Base-by-base conservation (phyloP, 257 asterid genomes). In the Phtheirospermum japonicum region DNA sequence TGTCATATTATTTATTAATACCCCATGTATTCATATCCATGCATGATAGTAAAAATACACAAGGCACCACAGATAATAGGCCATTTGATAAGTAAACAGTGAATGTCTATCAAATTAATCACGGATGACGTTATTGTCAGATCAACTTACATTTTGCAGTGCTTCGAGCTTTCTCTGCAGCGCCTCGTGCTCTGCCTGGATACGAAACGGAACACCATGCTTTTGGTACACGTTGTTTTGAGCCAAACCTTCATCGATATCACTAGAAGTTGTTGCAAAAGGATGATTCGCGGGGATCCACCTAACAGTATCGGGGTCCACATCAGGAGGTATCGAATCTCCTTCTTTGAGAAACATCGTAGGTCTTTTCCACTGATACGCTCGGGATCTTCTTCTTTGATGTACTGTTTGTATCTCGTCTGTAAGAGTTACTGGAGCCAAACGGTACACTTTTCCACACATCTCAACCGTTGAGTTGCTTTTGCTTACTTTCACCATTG, bases 241-340 rank as follows among this genome's bases (percentile, higher is more conserved):
- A 50, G 97, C 97, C 84, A 93, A 79, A 65, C 73, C 94, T 77
- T 89, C 99, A 56, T 93, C 95, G 45, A 93, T 93, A 32, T 93
- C 97, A 72, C 97, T 89, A 36, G 87, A 70, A 65, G 99, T 89
- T 42, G 97, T 93, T 63, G 99, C 99, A 78, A 93, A 93, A 1
- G 99, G 99, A 78, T 93, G 99, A 64, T 93, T 93, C 61, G 99
- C 88, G 49, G 99, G 99, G 69, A 93, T 93, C 99, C 99, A 93
- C 75, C 99, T 82, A 59, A 93, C 80, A 9, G 96, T 78, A 59
- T 93, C 96, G n/a, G 96, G 99, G 83, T 93, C 99, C 64, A 93
- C 96, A 78, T 87, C 99, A 53, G 95, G 84, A 49, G 99, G 99
- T 63, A 89, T 63, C 9, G 92, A 78, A 7, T 93, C 99, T 20